Percentiles rank a stretch among this genome's conserved stretches.
Evolutionary conservation across 805 yeast genomes (phyloP).

Genomic region (Candida tallmaniae): DNA sequence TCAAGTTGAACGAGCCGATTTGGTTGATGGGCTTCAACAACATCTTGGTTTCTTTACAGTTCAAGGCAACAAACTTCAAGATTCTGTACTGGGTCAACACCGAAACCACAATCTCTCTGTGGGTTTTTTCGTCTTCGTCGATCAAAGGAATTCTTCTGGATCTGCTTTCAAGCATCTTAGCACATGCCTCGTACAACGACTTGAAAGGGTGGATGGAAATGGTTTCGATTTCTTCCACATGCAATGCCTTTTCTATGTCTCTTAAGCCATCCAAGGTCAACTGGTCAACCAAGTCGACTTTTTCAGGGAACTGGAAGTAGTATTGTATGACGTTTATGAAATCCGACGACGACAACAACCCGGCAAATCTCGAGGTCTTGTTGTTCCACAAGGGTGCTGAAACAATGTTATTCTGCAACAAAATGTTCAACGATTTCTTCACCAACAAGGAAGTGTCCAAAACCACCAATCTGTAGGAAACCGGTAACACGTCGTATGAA

Average conservation of each 20-base stretch:
- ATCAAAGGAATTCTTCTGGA: conserved; percentile 93
- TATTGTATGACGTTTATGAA: conserved; percentile 93
- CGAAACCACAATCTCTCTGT: conserved; percentile 89
- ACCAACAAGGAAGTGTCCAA: conserved; percentile 88
- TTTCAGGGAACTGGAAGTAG: conserved; percentile 84
- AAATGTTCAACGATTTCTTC: conserved; percentile 83
- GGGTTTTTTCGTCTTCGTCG: conserved; percentile 89
- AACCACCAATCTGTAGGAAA: conserved; percentile 86
- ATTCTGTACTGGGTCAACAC: conserved; percentile 96
- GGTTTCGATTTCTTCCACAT: conserved; percentile 82
- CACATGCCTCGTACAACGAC: conserved; percentile 88
- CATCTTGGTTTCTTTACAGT: conserved; percentile 90
- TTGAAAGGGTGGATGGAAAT: conserved; percentile 87
- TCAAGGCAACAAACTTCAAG: conserved; percentile 88
- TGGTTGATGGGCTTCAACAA: conserved; percentile 71
- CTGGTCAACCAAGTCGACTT: conserved; percentile 81
- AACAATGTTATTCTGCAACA: conserved; percentile 89
- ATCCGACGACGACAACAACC: conserved; percentile 86
- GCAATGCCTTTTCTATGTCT: conserved; percentile 83
- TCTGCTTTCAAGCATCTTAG: conserved; percentile 79
- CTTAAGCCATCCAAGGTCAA: conserved; percentile 79
- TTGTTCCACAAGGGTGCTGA: conserved; percentile 98
- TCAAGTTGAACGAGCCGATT: conserved; percentile 58
- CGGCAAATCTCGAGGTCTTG: conserved; percentile 83
- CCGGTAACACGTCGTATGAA: conserved; percentile 95